Percentiles rank a stretch among this genome's conserved stretches.
Evolutionary conservation across 345 rosid species (phyloP).

Genomic region (Lepidium didymum): DNA sequence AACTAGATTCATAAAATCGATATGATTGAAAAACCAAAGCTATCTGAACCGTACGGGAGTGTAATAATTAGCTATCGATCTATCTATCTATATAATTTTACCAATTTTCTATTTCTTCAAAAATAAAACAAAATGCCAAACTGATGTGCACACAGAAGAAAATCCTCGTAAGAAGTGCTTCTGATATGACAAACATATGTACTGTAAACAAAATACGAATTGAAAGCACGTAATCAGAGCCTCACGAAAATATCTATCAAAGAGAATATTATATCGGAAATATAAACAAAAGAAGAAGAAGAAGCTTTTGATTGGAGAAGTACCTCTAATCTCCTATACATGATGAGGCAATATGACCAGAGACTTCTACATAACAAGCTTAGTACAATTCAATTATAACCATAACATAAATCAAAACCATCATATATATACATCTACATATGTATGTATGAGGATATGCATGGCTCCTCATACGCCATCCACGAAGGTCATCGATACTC

Average conservation of each 20-base stretch:
- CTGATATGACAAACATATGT: constrained; percentile 22
- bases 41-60: constrained; percentile 16
- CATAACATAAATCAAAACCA: not conserved
- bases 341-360: not conserved
- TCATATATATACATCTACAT: not conserved
- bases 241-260: constrained; percentile 19
- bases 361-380: not conserved
- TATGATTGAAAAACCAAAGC: constrained; percentile 11
- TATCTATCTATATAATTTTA: constrained; percentile 4
- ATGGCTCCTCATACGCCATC: constrained; percentile 99
- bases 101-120: not conserved
- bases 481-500: constrained; percentile 64
- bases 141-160: constrained; percentile 16
- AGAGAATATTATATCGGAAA: constrained; percentile 5
- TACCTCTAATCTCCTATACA: constrained; percentile 4
- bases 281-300: not conserved
- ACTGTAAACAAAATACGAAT: constrained; percentile 6
- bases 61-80: constrained; percentile 20
- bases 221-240: constrained; percentile 15
- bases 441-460: constrained; percentile 45
- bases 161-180: constrained; percentile 25
- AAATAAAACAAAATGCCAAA: constrained; percentile 3
- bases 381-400: not conserved
- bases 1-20: not conserved
- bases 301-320: not conserved